Evolutionary conservation across 805 yeast species (phyloP), one percentile per base, ranked within the genome.

Genomic region (Nakazawaea sp.): DNA sequence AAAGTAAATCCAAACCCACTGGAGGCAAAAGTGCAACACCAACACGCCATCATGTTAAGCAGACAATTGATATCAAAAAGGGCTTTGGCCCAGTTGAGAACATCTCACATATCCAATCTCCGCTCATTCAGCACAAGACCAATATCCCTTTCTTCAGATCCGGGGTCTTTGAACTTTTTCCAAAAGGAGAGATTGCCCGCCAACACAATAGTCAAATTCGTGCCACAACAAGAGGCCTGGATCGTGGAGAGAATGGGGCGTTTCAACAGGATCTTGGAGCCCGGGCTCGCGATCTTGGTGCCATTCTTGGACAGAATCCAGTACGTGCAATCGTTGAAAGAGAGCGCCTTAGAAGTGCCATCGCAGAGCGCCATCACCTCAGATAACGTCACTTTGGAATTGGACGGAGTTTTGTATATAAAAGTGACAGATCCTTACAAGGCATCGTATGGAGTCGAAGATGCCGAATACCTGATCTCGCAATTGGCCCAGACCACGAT

Each of bases 181-280:
- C 85, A 78, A 53, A 68, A 66, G 35, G 75, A 72, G 33, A 63
- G 70, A 39, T 59, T 81, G 36, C 94, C 94, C n/a, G 62, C 86
- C 13, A 83, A 83, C 57, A 83, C 92, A 2, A 57, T 82, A 4
- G 58, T 83, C 27, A 66, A 84, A 48, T 85, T 85, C 55, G 95
- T 85, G 12, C 95, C 95, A 2, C 95, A 86, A 55, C 94, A 85
- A 58, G 80, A 85, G 16, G 95, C 95, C 3, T 85, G 92, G 88
- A 75, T 85, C 15, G 95, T 85, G 15, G 95, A 85, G 58, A 66
- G 95, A 44, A 85, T 85, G 95, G 95, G 95, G 23, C 81, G 81
- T 53, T 85, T 83, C 64, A 70, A 78, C 54, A 59, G 69, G 35
- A 71, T 76, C 17, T 66, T 86, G 42, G 70, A 75, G 27, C 95